Conservation (phyloP, 192 early-diverging fungal genomes). For the Diversispora eburnea region DNA sequence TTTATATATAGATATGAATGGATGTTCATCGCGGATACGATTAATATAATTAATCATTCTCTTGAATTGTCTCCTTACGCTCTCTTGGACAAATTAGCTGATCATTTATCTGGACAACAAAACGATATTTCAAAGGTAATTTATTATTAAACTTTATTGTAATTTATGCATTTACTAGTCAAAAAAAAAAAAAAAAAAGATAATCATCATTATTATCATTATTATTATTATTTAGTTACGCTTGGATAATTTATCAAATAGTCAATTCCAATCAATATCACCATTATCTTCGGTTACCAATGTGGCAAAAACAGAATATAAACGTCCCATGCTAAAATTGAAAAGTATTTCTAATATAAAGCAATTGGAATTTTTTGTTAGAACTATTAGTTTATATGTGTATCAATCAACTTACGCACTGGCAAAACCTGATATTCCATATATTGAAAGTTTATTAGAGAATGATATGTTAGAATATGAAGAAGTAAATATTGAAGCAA, state of each 20-base stretch:
- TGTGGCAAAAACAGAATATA: conserved; percentile 37
- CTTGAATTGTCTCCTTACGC: conserved; percentile 52
- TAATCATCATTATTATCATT: no score
- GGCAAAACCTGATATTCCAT: conserved; percentile 68
- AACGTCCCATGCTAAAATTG: conserved; percentile 75
- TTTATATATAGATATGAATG: conserved; percentile 71
- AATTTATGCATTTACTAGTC: no score
- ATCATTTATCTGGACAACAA: conserved; percentile 47
- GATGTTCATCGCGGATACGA: conserved; percentile 88
- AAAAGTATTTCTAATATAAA: conserved; percentile 60
- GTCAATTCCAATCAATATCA: neutral
- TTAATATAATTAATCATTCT: conserved; percentile 56
- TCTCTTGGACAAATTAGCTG: conserved; percentile 63
- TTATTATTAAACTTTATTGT: neutral
- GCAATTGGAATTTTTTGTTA: conserved; percentile 76
- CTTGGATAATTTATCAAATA: neutral
- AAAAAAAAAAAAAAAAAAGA: no score
- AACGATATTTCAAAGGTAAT: conserved; percentile 11
- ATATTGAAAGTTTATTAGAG: conserved; percentile 73
- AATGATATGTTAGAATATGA: conserved; percentile 53
- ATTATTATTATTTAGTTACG: neutral
- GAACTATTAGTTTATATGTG: conserved; percentile 66
- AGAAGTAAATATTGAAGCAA: neutral
- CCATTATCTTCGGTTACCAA: conserved; percentile 1
- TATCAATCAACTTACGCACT: conserved; percentile 71